Percentiles rank a stretch among this genome's conserved stretches.
These are phyloP conservation scores for Fusarium denticulatum DNA, from an alignment of 2,329 filamentous ascomycete genomes.

Conservation along the genomic window DNA sequence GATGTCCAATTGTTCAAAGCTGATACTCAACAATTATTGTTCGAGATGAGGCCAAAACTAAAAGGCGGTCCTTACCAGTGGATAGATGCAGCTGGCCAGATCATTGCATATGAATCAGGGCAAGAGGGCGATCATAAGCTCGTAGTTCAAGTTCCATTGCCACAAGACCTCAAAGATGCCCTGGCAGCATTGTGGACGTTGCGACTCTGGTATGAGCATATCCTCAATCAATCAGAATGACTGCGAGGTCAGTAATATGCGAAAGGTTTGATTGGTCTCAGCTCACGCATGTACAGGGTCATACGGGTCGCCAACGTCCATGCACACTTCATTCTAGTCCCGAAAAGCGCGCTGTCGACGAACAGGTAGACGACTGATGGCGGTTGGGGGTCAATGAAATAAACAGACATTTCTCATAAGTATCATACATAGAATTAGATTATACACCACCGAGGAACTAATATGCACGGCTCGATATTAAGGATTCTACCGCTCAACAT, in stretches of 20 bases:
- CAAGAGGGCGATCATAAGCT: not conserved
- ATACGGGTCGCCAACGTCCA: not conserved
- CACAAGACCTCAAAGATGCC: not conserved
- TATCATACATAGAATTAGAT: not conserved
- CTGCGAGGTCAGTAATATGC: not conserved
- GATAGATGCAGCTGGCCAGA: not conserved
- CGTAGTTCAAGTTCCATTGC: not conserved
- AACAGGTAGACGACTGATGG: not conserved
- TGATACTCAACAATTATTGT: not conserved
- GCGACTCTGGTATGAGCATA: slow-evolving; percentile 22
- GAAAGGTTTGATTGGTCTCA: accelerated
- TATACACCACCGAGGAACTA: not conserved
- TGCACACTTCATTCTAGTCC: not conserved
- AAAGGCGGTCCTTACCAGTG: slow-evolving; percentile 25
- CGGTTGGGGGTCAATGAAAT: not conserved
- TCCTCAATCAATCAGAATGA: not conserved
- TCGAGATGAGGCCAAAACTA: slow-evolving; percentile 7
- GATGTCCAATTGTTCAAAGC: slow-evolving; percentile 2
- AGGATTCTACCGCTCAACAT: slow-evolving; percentile 1
- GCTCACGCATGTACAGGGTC: not conserved
- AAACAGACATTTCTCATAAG: not conserved
- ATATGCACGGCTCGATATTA: not conserved
- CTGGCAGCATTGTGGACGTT: slow-evolving; percentile 23
- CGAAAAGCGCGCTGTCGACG: not conserved
- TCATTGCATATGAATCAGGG: not conserved